Percentiles rank a stretch among this genome's conserved stretches.
Conservation (phyloP, 2,329 filamentous ascomycete species). For the Paramyrothecium roridum region DNA sequence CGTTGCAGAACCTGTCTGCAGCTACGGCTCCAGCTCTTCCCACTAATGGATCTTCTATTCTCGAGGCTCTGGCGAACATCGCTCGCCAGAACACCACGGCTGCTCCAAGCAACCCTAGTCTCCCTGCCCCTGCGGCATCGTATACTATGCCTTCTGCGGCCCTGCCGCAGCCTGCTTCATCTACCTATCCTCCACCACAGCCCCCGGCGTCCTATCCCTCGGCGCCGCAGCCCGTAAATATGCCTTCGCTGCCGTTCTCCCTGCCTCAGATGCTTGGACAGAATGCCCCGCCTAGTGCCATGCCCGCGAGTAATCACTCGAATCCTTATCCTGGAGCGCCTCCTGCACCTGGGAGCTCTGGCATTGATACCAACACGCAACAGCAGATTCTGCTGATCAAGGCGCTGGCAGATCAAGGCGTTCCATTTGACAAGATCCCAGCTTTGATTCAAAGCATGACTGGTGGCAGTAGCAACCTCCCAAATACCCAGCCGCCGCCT, state of each 20-base stretch:
- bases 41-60: constrained; percentile 55
- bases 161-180: constrained; percentile 26
- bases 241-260: constrained; percentile 42
- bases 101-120: constrained; percentile 35
- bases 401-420: constrained; percentile 69
- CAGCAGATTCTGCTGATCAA: constrained; percentile 74
- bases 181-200: constrained; percentile 23
- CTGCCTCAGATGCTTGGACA: constrained; percentile 31
- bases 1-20: constrained; percentile 26
- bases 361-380: constrained; percentile 55
- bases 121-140: constrained; percentile 40
- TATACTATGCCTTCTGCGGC: constrained; percentile 30
- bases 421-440: constrained; percentile 75
- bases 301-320: constrained; percentile 22
- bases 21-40: constrained; percentile 34
- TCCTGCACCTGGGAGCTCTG: constrained; percentile 21
- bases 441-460: constrained; percentile 53
- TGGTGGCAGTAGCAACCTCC: constrained; percentile 28
- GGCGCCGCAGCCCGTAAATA: constrained; percentile 58
- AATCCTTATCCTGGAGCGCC: constrained; percentile 21
- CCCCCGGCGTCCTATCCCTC: constrained; percentile 34
- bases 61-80: constrained; percentile 78
- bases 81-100: constrained; percentile 66
- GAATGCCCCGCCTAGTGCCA: constrained; percentile 25
- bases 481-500: constrained; percentile 33